Evolutionary conservation across 495 filamentous ascomycete genomes (phyloP).

Genomic region (Talaromyces nanjingensis): DNA sequence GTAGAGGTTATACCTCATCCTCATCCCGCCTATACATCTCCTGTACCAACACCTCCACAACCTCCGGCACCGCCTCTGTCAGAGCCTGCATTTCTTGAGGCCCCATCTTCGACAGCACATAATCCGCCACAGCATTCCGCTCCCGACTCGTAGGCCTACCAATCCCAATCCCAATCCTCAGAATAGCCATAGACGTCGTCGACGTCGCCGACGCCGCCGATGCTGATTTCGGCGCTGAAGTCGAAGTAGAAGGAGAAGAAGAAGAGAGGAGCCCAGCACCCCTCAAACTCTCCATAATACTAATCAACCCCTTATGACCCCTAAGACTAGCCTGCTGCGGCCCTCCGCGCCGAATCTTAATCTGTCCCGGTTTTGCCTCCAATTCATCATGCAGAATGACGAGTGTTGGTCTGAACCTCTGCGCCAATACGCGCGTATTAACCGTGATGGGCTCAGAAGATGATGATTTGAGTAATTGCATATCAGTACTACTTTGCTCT

Average conservation of each 20-base stretch:
- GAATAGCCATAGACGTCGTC: slow-evolving; percentile 25
- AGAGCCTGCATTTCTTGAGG: slow-evolving; percentile 42
- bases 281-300: slow-evolving; percentile 44
- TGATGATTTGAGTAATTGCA: slow-evolving; percentile 1
- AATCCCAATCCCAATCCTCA: slow-evolving; percentile 63
- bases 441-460: slow-evolving; percentile 8
- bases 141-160: slow-evolving; percentile 58
- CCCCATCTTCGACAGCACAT: slow-evolving; percentile 62
- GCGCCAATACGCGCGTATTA: slow-evolving; percentile 25
- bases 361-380: slow-evolving; percentile 57
- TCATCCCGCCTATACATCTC: slow-evolving; percentile 29
- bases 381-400: slow-evolving; percentile 82
- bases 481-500: not conserved
- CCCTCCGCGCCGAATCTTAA: slow-evolving; percentile 52
- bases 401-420: slow-evolving; percentile 35
- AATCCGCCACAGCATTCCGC: slow-evolving; percentile 48
- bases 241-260: not conserved
- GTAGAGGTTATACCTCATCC: slow-evolving; percentile 6
- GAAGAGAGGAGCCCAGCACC: slow-evolving; percentile 25
- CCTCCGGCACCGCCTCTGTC: slow-evolving; percentile 37
- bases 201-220: not conserved
- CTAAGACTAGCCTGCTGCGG: slow-evolving; percentile 44
- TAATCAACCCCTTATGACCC: slow-evolving; percentile 79
- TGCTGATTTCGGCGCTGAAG: not conserved
- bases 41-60: slow-evolving; percentile 44